Percentiles rank a stretch among this genome's conserved stretches.
Evolutionary conservation across 2,329 filamentous ascomycete genomes (phyloP).

Genomic region (Cercospora sojina): DNA sequence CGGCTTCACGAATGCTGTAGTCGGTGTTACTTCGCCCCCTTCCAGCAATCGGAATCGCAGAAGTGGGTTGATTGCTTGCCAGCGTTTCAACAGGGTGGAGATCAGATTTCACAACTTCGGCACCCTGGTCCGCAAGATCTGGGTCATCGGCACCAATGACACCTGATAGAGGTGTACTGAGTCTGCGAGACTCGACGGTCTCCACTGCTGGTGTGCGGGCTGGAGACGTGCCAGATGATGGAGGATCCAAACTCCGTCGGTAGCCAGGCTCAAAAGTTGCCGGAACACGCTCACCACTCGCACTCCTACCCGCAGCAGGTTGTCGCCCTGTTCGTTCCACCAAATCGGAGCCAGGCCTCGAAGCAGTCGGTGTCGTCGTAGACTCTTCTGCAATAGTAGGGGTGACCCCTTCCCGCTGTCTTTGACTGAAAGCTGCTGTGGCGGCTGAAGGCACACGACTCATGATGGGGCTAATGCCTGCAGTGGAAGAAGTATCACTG

Average conservation of each 20-base stretch:
- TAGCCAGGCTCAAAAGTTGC: constrained; percentile 52
- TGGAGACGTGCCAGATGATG: constrained; percentile 60
- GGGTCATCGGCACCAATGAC: constrained; percentile 29
- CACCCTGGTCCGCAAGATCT: constrained; percentile 29
- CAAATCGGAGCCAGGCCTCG: constrained; percentile 38
- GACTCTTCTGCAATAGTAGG: constrained; percentile 58
- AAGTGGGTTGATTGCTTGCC: constrained; percentile 18
- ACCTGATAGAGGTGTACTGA: constrained; percentile 33
- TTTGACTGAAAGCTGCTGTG: constrained; percentile 33
- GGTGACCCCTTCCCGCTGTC: constrained; percentile 45
- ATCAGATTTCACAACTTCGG: constrained; percentile 27
- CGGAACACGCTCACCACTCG: constrained; percentile 39
- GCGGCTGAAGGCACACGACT: constrained; percentile 53
- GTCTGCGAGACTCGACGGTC: constrained; percentile 32
- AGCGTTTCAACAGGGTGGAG: constrained; percentile 27
- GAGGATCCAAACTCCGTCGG: constrained; percentile 58
- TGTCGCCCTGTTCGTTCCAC: constrained; percentile 38
- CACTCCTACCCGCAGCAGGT: constrained; percentile 41
- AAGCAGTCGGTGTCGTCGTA: constrained; percentile 34
- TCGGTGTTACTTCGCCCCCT: constrained; percentile 34
- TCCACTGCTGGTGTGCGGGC: constrained; percentile 58
- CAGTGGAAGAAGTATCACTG: constrained; percentile 63
- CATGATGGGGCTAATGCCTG: constrained; percentile 66
- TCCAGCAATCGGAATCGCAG: constrained; percentile 25
- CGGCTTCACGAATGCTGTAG: constrained; percentile 38